phyloP scores from a whole-genome alignment of 352 stramenopile species.

The Globisporangium echinulatum region DNA sequence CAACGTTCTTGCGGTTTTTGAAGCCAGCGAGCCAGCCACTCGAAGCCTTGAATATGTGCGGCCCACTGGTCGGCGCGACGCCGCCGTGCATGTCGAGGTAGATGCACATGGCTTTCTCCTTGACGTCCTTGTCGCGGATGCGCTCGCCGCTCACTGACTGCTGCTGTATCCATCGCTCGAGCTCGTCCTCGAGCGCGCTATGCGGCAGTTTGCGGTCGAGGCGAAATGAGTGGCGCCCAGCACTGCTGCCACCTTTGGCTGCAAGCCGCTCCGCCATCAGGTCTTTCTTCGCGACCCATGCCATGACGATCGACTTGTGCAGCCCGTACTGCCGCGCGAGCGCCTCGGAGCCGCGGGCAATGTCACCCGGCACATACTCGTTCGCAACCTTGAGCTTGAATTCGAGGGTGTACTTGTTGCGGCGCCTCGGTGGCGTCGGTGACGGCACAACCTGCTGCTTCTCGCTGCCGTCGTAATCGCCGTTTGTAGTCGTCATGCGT shows the following conservation, averaged over 20 bases:
- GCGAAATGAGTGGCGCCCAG: conserved; percentile 5
- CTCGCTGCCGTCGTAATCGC: too few relatives aligned
- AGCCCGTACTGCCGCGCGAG: conserved; percentile 14
- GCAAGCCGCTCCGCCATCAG: conserved; percentile 8
- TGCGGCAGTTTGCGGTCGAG: conserved; percentile 15
- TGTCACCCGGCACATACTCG: conserved; percentile 8
- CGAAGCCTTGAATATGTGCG: conserved; percentile 13
- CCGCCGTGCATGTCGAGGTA: conserved; percentile 7
- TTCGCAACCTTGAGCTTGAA: conserved; percentile 15
- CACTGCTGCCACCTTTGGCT: neutral
- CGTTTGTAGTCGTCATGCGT: too few relatives aligned
- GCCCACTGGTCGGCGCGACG: neutral
- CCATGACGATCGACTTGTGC: conserved; percentile 16
- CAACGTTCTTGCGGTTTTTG: conserved; percentile 15
- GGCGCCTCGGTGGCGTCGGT: conserved; percentile 1
- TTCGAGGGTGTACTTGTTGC: conserved; percentile 20
- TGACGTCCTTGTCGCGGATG: conserved; percentile 14
- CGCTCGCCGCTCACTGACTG: conserved; percentile 7
- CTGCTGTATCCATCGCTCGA: conserved; percentile 9
- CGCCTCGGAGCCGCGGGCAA: conserved; percentile 9
- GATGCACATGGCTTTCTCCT: conserved; percentile 9
- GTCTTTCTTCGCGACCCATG: conserved; percentile 13
- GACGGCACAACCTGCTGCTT: too few relatives aligned
- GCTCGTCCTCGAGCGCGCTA: conserved; percentile 10
- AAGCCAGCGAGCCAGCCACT: conserved; percentile 17